Base-by-base conservation (phyloP, 257 asterid species). In the Phtheirospermum japonicum region DNA sequence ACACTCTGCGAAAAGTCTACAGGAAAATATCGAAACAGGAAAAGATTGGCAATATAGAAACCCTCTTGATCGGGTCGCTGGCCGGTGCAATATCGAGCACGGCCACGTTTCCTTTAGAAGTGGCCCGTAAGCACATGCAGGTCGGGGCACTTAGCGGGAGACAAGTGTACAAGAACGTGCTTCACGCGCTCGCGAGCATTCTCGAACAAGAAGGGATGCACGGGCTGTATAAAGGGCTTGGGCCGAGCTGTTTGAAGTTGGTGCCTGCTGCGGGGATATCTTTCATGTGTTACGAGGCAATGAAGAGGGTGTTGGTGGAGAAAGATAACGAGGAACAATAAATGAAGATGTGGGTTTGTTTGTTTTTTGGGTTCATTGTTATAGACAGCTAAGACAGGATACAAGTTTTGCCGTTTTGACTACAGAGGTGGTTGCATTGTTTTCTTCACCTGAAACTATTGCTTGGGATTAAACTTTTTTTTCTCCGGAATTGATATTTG, bases 181-280 rank as follows among this genome's bases (percentile, higher is more conserved):
- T 93, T 59, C 99, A 93, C 28, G 97, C 99, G 8, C 90, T 93
- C 10, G 83, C 82, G 0, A 68, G 79, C 65, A 93, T 93, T 66
- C 80, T 92, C 12, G 97, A 88, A 64, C 79, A 79, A 31, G 97
- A 92, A 73, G 98, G 97, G 1, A 51, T 84, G n/a, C 76, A 66
- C 6, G 98, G 98, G 16, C 40, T 92, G 74, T 92, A 92, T 36
- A 85, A 74, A 70, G 97, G 98, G 63, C 90, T 92, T 0, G 98
- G 97, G 1, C 95, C 95, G 13, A 92, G 98, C 75, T 92, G 95
- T 64, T 31, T 88, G 78, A 92, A 92, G 81, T 63, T 92, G 67
- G 95, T 92, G 13, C 98, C 97, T 11, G 98, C 95, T 10, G 98
- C 98, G 0, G 98, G 98, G 66, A 91, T 91, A 40, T 91, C 98